Conservation (phyloP, 305 asterid genomes). For the Solanum chacoense region DNA sequence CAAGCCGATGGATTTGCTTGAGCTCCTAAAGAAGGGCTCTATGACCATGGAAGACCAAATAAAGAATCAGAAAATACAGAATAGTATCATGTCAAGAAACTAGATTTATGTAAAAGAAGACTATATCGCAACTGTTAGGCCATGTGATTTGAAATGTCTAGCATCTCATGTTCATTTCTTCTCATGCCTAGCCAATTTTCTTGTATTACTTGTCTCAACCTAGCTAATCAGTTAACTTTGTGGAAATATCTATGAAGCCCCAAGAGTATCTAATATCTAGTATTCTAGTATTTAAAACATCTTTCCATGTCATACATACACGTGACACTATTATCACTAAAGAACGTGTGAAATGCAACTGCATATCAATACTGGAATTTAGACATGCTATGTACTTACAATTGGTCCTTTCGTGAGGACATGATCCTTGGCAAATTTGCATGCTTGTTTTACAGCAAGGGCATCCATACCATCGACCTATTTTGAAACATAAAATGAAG, state of each 20-base stretch:
- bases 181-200: neutral
- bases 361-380: neutral
- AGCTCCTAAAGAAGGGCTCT: neutral
- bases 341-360: neutral
- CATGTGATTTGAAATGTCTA: neutral
- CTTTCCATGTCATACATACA: neutral
- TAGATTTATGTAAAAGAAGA: neutral
- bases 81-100: neutral
- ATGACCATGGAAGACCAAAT: neutral
- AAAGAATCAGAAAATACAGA: neutral
- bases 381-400: conserved; percentile 36
- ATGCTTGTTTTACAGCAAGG: conserved; percentile 89
- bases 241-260: neutral
- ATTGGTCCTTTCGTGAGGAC: conserved; percentile 84
- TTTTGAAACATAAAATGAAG: conserved; percentile 4
- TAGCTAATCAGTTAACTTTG: neutral
- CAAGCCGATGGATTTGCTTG: neutral
- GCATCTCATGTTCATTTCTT: neutral
- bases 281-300: neutral
- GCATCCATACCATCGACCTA: conserved; percentile 98
- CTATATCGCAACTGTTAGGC: neutral
- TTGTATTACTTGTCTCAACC: neutral
- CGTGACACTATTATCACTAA: neutral
- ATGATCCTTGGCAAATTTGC: conserved; percentile 85
- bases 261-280: neutral